Evolutionary conservation across 176 grass and related monocot species (phyloP).

Genomic region (Avena atlantica): DNA sequence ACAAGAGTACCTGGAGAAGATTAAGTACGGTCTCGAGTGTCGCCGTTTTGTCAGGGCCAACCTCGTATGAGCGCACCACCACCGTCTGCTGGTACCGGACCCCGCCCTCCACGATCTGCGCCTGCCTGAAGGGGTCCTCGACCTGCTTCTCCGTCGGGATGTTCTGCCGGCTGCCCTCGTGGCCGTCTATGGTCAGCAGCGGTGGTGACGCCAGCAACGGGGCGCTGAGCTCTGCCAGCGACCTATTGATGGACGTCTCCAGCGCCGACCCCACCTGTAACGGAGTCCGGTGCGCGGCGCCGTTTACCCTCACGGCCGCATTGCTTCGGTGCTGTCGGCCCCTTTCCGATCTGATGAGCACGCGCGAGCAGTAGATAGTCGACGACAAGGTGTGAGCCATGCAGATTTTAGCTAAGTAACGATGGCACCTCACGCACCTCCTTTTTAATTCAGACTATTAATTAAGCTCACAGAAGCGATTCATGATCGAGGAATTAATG

Average conservation of each 20-base stretch:
- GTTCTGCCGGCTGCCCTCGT: conserved; percentile 49
- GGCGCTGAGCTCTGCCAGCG: conserved; percentile 42
- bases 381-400: conserved; percentile 28
- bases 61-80: conserved; percentile 69
- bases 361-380: not conserved
- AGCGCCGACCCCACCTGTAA: conserved; percentile 29
- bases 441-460: not conserved
- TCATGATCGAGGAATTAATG: not conserved
- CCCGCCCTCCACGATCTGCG: conserved; percentile 57
- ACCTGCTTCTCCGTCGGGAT: conserved; percentile 68
- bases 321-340: conserved; percentile 1
- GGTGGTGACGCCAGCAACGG: conserved; percentile 5
- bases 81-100: conserved; percentile 71
- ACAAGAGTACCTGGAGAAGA: conserved; percentile 59
- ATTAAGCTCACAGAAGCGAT: not conserved
- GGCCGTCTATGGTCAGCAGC: not conserved
- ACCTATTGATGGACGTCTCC: conserved; percentile 39
- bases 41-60: conserved; percentile 61
- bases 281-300: conserved; percentile 35
- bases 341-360: conserved; percentile 11
- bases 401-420: not conserved
- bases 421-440: not conserved
- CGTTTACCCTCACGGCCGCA: conserved; percentile 49
- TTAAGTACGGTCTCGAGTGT: conserved; percentile 71
- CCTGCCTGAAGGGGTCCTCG: conserved; percentile 63